Evolutionary conservation across 2,329 filamentous ascomycete genomes (phyloP).

Genomic region (Aspergillus brunneoviolaceus): DNA sequence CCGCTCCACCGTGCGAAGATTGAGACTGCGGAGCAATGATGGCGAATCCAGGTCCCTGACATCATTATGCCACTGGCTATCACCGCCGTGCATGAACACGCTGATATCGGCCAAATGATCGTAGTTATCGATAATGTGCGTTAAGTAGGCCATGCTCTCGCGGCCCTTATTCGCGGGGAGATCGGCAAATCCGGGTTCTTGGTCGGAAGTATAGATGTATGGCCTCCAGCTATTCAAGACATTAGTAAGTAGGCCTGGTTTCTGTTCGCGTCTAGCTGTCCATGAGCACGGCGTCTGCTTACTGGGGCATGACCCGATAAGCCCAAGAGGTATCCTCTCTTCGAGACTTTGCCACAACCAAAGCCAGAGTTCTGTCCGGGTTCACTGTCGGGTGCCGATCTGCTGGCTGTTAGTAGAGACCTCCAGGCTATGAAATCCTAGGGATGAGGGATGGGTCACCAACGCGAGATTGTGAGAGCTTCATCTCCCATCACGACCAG

Average conservation of each 20-base stretch:
- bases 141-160: constrained; percentile 61
- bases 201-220: constrained; percentile 23
- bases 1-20: constrained; percentile 29
- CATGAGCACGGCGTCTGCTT: background rate
- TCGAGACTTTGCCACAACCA: background rate
- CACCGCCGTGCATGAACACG: constrained; percentile 55
- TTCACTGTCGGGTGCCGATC: background rate
- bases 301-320: constrained; percentile 6
- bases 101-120: constrained; percentile 56
- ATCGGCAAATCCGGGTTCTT: constrained; percentile 14
- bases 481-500: background rate
- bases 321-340: background rate
- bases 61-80: constrained; percentile 30
- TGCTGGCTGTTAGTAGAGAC: background rate
- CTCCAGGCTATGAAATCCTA: background rate
- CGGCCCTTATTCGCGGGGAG: constrained; percentile 48
- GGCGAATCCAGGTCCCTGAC: constrained; percentile 22
- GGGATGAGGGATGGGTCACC: background rate
- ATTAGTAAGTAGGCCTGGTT: background rate
- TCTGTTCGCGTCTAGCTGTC: background rate
- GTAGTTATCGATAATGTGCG: constrained; percentile 63
- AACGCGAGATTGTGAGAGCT: background rate
- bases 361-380: background rate
- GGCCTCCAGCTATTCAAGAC: constrained; percentile 10
- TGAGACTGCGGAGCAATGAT: constrained; percentile 24